Evolutionary conservation across 805 yeast species (phyloP).

Genomic region (Blastobotrys muscicola): DNA sequence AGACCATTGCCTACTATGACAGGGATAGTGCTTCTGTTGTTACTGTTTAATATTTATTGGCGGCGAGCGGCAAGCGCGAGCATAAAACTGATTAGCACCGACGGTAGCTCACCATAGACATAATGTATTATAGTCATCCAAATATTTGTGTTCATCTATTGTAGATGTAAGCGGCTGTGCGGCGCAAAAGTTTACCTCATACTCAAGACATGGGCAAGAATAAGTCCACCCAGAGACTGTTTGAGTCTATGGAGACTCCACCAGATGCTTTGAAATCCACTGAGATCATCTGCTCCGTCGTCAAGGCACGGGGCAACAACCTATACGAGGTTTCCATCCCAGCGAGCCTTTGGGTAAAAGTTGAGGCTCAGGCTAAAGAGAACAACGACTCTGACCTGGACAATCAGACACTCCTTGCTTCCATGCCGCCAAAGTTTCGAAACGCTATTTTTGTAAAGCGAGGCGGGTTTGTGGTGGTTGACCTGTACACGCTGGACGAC

Average conservation of each 20-base stretch:
- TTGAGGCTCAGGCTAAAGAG: background rate
- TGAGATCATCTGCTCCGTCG: slow-evolving; percentile 25
- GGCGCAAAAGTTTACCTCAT: too few species aligned
- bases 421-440: slow-evolving; percentile 27
- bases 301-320: slow-evolving; percentile 24
- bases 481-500: slow-evolving; percentile 16
- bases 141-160: too few species aligned
- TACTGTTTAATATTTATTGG: background rate
- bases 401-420: slow-evolving; percentile 19
- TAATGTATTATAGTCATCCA: too few species aligned
- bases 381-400: slow-evolving; percentile 1
- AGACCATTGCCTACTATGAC: slow-evolving; percentile 61
- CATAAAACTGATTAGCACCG: too few species aligned
- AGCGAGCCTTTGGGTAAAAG: slow-evolving; percentile 5
- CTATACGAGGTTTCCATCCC: slow-evolving; percentile 26
- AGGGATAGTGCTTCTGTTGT: slow-evolving; percentile 41
- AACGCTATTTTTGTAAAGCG: slow-evolving; percentile 28
- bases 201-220: slow-evolving; percentile 9
- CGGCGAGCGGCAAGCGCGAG: too few species aligned
- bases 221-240: slow-evolving; percentile 11
- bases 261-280: slow-evolving; percentile 20
- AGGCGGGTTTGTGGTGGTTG: slow-evolving; percentile 27
- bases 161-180: too few species aligned
- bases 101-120: too few species aligned
- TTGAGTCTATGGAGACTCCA: slow-evolving; percentile 20